Evolutionary conservation across 257 asterid genomes (phyloP).

Genomic region (Primulina huaijiensis): DNA sequence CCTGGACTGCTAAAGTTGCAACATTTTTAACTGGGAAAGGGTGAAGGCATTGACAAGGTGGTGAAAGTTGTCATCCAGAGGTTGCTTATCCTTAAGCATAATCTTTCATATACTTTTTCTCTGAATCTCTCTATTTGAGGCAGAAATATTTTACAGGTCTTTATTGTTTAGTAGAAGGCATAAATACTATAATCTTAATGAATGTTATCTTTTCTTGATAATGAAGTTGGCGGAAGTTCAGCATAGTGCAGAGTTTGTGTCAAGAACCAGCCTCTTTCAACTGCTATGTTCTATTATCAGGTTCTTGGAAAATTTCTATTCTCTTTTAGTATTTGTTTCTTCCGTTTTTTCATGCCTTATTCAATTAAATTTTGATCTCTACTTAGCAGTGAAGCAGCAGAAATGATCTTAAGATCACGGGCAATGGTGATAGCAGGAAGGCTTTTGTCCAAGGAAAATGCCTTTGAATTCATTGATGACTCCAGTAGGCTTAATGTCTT

Average conservation of each 20-base stretch:
- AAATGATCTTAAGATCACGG: constrained; percentile 79
- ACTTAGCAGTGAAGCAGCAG: constrained; percentile 63
- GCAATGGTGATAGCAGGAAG: constrained; percentile 92
- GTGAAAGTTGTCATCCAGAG: no score
- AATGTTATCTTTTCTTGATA: constrained; percentile 22
- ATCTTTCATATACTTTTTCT: no score
- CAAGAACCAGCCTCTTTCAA: constrained; percentile 68
- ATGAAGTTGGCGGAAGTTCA: constrained; percentile 84
- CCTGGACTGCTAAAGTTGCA: no score
- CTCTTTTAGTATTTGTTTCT: constrained; percentile 10
- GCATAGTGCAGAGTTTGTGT: constrained; percentile 75
- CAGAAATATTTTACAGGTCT: no score
- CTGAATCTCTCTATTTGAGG: no score
- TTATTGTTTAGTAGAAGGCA: neutral
- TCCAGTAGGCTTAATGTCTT: constrained; percentile 48
- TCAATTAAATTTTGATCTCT: constrained; percentile 19
- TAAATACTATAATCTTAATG: constrained; percentile 5
- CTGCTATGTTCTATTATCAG: constrained; percentile 84
- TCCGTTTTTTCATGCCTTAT: constrained; percentile 10
- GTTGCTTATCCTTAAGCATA: no score
- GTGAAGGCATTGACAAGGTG: no score
- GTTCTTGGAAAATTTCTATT: constrained; percentile 32
- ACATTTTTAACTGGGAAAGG: no score
- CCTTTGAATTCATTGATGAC: constrained; percentile 61
- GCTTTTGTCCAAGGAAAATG: constrained; percentile 77